Evolutionary conservation across 306 rosid species (phyloP), one percentile per base, ranked within the genome.

Genomic region (Glycine latifolia): DNA sequence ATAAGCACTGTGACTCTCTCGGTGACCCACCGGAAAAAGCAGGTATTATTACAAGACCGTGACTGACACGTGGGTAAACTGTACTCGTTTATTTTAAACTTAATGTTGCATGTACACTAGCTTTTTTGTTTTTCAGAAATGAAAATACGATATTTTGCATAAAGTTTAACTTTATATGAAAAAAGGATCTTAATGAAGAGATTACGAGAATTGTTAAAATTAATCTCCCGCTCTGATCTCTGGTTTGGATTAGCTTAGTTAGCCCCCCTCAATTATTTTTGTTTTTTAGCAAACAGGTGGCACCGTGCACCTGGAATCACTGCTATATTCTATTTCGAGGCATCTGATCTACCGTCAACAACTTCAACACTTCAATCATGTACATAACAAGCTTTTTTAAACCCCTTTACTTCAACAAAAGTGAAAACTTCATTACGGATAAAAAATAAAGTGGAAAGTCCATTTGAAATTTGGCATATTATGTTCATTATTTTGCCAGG

Each of bases 11-110:
- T 61, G 79, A 79, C 53, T 60, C 74, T 41, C 58, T 70, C 56
- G 72, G 68, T 75, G 86, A 67, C 81, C 87, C 88, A 85, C 88
- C 46, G 71, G 89, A 81, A 83, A 72, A 85, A 71, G 17, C 35
- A 50, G 63, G 26, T 43, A 65, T 65, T 10, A 86, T 83, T 55
- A 26, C 41, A 13, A 17, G 84, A 82, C 3, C 39, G 13, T 54
- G 50, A 69, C 67, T 37, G 73, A 61, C 84, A 86, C 84, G 85
- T 75, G 55, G 83, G 15, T 41, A 62, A 77, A 35, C 47, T 66
- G 66, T 77, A 37, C 4, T 65, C 73, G 52, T 61, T 70, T 71
- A 61, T 26, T n/a, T 39, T 7, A 53, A 59, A 10, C 3, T 4
- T 39, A 39, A 71, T 43, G n/a, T 33, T 73, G 62, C 53, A 56